A percentile compares a stretch with the other conserved stretches of the same genome.
Conservation (phyloP, 202 grass and related monocot genomes). For the Brachypodium distachyon region DNA sequence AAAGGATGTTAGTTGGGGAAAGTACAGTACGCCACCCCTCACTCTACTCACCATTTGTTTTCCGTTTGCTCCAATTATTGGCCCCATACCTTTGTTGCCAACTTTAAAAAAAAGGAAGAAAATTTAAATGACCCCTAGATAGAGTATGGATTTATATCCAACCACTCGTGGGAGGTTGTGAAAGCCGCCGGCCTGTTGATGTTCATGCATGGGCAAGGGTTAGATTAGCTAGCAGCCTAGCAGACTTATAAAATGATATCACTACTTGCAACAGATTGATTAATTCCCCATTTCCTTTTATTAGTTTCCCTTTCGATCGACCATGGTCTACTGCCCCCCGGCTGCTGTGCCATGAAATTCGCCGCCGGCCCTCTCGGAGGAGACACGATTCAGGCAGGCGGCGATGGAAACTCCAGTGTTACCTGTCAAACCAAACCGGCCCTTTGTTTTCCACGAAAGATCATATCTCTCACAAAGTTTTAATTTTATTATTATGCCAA, state of each 20-base stretch:
- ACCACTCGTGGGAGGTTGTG: neutral
- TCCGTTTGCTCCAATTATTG: too few species aligned
- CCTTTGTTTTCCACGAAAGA: neutral
- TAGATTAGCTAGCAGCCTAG: neutral
- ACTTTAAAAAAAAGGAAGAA: neutral
- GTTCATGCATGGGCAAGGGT: neutral
- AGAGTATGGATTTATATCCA: neutral
- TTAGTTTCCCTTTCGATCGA: too few species aligned
- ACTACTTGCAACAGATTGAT: too few species aligned
- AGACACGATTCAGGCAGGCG: too few species aligned
- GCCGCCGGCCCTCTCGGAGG: neutral
- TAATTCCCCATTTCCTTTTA: neutral
- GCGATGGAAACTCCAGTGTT: neutral
- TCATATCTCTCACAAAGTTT: too few species aligned
- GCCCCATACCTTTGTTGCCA: too few species aligned
- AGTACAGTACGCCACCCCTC: too few species aligned
- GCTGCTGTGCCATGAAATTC: neutral
- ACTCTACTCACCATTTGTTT: too few species aligned
- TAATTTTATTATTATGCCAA: too few species aligned
- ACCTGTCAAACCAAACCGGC: neutral
- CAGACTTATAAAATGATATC: neutral
- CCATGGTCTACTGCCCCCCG: too few species aligned
- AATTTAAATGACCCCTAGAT: neutral
- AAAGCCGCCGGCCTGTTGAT: neutral
- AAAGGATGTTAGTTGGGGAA: too few species aligned